A percentile compares a stretch with the other conserved stretches of the same genome.
These are phyloP conservation scores for Hirsutella thompsonii DNA, from an alignment of 2,329 filamentous ascomycete species.

Conservation along the genomic window DNA sequence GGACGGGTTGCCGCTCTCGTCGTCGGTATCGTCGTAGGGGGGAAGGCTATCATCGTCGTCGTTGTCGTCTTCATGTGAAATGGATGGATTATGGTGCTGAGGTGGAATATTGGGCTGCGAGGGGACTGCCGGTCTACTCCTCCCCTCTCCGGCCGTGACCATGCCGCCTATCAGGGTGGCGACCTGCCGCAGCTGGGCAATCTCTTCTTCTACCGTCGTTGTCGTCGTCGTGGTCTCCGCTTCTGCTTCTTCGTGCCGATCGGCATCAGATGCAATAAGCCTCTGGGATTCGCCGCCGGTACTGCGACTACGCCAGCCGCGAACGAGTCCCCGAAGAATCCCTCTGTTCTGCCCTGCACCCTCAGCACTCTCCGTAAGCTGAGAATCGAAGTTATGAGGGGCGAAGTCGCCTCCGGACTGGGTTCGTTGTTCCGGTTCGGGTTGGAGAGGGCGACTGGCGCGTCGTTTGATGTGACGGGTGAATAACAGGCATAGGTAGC, in stretches of 20 bases:
- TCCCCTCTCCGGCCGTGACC: slow-evolving; percentile 28
- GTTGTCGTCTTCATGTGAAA: background rate
- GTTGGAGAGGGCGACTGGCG: background rate
- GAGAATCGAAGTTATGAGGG: too few relatives aligned
- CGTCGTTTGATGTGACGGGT: too few relatives aligned
- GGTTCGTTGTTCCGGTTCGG: too few relatives aligned
- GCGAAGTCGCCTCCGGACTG: too few relatives aligned
- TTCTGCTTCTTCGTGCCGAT: too few relatives aligned
- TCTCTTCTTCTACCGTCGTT: slow-evolving; percentile 30
- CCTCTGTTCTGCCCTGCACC: too few relatives aligned
- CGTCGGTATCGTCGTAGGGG: slow-evolving; percentile 26
- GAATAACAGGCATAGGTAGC: too few relatives aligned
- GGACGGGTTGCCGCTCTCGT: slow-evolving; percentile 2
- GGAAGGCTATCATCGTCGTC: slow-evolving; percentile 27
- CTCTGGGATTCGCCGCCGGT: too few relatives aligned
- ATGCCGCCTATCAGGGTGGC: slow-evolving; percentile 32
- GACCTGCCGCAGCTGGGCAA: slow-evolving; percentile 32
- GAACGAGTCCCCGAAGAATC: too few relatives aligned
- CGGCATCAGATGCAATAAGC: too few relatives aligned
- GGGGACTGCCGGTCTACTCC: background rate
- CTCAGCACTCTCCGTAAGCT: too few relatives aligned
- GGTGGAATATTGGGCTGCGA: background rate
- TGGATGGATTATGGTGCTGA: background rate
- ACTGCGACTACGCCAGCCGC: too few relatives aligned
- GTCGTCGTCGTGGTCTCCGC: slow-evolving; percentile 1